Evolutionary conservation across 176 grass and related monocot species (phyloP).

Genomic region (Cymbopogon citratus): DNA sequence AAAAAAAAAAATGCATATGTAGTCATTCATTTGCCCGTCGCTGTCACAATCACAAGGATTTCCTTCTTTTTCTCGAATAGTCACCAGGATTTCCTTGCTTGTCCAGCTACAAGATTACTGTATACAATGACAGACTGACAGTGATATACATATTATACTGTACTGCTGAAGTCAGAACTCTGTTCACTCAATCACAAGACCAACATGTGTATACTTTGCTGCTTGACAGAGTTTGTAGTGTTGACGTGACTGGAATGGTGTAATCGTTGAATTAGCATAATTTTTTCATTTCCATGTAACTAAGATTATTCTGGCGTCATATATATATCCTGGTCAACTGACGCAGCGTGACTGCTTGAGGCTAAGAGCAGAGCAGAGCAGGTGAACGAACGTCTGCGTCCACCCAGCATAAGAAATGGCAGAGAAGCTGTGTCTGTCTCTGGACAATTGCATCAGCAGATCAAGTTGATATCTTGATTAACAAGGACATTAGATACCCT

Average conservation of each 20-base stretch:
- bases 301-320: background rate
- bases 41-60: background rate
- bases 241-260: background rate
- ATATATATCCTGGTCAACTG: background rate
- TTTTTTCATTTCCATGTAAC: background rate
- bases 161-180: background rate
- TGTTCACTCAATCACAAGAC: background rate
- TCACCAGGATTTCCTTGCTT: background rate
- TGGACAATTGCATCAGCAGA: slow-evolving; percentile 14
- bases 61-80: no score
- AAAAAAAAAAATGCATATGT: background rate
- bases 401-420: background rate
- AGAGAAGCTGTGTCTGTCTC: background rate
- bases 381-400: slow-evolving; percentile 13
- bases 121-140: no score
- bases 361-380: background rate
- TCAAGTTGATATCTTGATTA: slow-evolving; percentile 28
- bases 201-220: background rate
- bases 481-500: slow-evolving; percentile 35
- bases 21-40: background rate
- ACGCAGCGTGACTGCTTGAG: background rate
- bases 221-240: background rate
- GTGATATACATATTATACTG: no score
- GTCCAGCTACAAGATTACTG: background rate
- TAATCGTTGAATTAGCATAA: background rate